A percentile compares a stretch with the other conserved stretches of the same genome.
These are phyloP conservation scores for Purpureocillium lavendulum DNA, from an alignment of 2,329 filamentous ascomycete genomes.

Conservation along the genomic window DNA sequence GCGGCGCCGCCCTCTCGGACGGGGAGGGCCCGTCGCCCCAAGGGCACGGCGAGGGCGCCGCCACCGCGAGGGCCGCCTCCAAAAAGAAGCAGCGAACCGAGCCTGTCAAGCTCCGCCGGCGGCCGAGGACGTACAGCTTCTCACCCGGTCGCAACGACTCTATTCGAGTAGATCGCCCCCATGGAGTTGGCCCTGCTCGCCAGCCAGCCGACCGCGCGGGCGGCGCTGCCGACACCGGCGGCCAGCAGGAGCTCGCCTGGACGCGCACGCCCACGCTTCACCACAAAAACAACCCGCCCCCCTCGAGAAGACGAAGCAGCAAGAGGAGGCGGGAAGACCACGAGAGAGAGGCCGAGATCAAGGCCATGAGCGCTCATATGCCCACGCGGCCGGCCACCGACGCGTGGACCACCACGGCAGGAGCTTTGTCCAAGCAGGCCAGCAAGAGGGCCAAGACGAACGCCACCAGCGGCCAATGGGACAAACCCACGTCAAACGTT, in stretches of 20 bases:
- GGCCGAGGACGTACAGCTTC: conserved; percentile 50
- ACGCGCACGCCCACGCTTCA: conserved; percentile 41
- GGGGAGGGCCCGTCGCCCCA: conserved; percentile 34
- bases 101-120: conserved; percentile 38
- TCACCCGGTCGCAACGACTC: conserved; percentile 50
- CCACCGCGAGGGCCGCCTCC: conserved; percentile 13
- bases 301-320: conserved; percentile 63
- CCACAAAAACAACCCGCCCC: conserved; percentile 52
- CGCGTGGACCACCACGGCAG: conserved; percentile 43
- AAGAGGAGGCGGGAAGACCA: conserved; percentile 70
- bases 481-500: conserved; percentile 59
- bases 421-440: conserved; percentile 52
- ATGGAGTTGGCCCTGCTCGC: conserved; percentile 11
- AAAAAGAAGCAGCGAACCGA: conserved; percentile 36
- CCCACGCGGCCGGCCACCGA: conserved; percentile 56
- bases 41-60: conserved; percentile 23
- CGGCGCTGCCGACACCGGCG: conserved; percentile 2
- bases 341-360: conserved; percentile 79
- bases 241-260: conserved; percentile 14
- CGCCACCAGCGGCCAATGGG: conserved; percentile 40
- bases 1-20: conserved; percentile 45
- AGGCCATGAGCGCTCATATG: conserved; percentile 66
- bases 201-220: conserved; percentile 1
- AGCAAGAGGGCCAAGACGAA: conserved; percentile 57
- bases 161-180: conserved; percentile 30